A percentile compares a stretch with the other conserved stretches of the same genome.
These are phyloP conservation scores for Pythium brachiatum DNA, from an alignment of 352 stramenopile species.

Conservation along the genomic window DNA sequence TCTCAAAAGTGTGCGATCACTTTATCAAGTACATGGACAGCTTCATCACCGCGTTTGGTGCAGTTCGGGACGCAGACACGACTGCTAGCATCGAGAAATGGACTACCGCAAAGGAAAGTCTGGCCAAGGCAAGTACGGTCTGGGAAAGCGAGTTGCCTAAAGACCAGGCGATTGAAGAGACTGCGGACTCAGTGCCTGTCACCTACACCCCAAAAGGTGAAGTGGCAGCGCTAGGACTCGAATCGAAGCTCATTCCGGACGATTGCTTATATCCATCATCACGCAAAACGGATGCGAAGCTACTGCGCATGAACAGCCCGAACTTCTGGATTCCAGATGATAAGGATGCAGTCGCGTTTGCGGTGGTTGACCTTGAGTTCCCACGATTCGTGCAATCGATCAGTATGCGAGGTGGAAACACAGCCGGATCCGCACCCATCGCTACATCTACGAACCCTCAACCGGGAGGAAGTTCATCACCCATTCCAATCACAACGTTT, in stretches of 20 bases:
- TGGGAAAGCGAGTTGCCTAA: slow-evolving; percentile 42
- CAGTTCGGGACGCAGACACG: not conserved
- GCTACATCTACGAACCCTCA: slow-evolving; percentile 3
- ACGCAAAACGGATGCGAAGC: slow-evolving; percentile 53
- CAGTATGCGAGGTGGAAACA: slow-evolving; percentile 52
- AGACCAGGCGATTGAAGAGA: slow-evolving; percentile 19
- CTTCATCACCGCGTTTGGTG: slow-evolving; percentile 15
- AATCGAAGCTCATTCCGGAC: slow-evolving; percentile 54
- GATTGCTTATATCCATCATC: slow-evolving; percentile 61
- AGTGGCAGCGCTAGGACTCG: slow-evolving; percentile 49
- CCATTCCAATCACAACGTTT: slow-evolving; percentile 36
- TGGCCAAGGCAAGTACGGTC: slow-evolving; percentile 27
- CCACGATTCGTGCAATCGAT: slow-evolving; percentile 65
- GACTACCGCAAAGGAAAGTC: slow-evolving; percentile 33
- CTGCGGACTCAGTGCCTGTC: slow-evolving; percentile 12
- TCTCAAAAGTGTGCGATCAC: slow-evolving; percentile 41
- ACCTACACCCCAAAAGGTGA: slow-evolving; percentile 53
- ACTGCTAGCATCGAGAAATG: slow-evolving; percentile 28
- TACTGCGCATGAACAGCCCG: slow-evolving; percentile 47
- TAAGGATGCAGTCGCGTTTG: slow-evolving; percentile 46
- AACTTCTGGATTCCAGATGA: slow-evolving; percentile 62
- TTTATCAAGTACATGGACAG: slow-evolving; percentile 55
- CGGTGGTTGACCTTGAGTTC: slow-evolving; percentile 72
- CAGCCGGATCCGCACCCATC: slow-evolving; percentile 15
- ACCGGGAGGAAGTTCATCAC: not conserved